Evolutionary conservation across 1,284 basidiomycete species (phyloP), one percentile per base, ranked within the genome.

Genomic region (Cronartium ribicola): DNA sequence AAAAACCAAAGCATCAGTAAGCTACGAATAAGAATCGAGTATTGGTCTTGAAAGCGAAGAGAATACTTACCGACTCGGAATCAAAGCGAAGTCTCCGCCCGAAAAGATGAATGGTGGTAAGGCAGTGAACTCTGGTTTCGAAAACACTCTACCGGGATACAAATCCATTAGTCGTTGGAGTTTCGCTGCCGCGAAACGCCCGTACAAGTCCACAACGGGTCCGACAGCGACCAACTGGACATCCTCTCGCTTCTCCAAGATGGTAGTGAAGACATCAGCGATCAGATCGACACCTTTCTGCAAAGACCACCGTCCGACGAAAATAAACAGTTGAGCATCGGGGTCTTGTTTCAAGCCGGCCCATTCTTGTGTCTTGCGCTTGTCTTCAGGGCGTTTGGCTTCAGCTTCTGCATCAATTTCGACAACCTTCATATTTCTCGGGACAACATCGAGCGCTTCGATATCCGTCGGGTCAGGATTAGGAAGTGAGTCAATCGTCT

Each of bases 241-340:
- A 61, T 87, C 87, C 29, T 91, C 85, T 37, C 88, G 88, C 82
- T 94, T 95, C 76, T 92, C 90, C 76, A 94, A 82, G 87, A 95
- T 80, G 2, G 87, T 86, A 39, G 92, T 92, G 89, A 94, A 91
- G 77, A 93, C 88, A 83, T 95, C 92, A 10, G 92, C 92, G 78
- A 95, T 95, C 66, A 95, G 84, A 83, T 95, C 92, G 40, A 95
- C 92, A 80, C 72, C 72, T 83, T 95, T 95, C 82, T 95, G 92
- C 83, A 94, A 94, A 4, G 92, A 95, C 92, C 92, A 94, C 78
- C 92, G 89, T 81, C 92, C 92, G 77, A 95, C 92, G 82, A 95
- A 94, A 77, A 95, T 92, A 80, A 94, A 94, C 62, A 95, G 82
- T 81, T 94, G 91, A 3, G 91, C 88, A 66, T 90, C 84, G 3